Conservation (phyloP, 2,329 filamentous ascomycete species). For the Pseudogymnoascus sp. region DNA sequence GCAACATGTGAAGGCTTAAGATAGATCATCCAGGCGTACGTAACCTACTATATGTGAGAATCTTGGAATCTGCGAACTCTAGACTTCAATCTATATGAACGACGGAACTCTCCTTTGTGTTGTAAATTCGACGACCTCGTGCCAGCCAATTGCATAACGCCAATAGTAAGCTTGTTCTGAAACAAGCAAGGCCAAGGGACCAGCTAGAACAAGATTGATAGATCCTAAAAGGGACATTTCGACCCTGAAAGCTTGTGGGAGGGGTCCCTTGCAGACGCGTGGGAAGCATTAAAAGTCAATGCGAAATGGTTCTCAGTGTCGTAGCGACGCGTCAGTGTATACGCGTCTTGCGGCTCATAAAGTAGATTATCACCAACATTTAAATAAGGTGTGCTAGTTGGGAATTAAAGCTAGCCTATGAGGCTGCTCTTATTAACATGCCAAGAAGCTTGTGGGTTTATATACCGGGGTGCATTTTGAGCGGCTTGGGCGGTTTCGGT, state of each 20-base stretch:
- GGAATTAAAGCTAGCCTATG: constrained; percentile 24
- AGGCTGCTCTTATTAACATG: background rate
- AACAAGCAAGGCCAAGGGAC: background rate
- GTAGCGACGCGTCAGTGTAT: background rate
- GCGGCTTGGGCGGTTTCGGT: background rate
- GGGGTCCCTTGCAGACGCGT: background rate
- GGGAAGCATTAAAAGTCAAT: background rate
- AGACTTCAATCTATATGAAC: background rate
- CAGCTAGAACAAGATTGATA: background rate
- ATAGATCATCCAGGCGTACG: background rate
- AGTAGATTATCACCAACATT: background rate
- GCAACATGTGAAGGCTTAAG: background rate
- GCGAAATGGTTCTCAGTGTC: background rate
- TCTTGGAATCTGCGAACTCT: background rate
- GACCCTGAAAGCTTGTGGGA: background rate
- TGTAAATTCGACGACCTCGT: background rate
- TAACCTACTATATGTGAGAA: background rate
- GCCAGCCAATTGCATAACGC: background rate
- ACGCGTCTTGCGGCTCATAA: background rate
- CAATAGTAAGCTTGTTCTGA: background rate
- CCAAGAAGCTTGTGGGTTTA: background rate
- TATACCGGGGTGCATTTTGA: background rate
- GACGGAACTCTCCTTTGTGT: background rate
- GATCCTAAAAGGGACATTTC: background rate
- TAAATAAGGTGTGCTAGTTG: background rate